Conservation (phyloP, 2,329 filamentous ascomycete species). For the Thyridium curvatum region DNA sequence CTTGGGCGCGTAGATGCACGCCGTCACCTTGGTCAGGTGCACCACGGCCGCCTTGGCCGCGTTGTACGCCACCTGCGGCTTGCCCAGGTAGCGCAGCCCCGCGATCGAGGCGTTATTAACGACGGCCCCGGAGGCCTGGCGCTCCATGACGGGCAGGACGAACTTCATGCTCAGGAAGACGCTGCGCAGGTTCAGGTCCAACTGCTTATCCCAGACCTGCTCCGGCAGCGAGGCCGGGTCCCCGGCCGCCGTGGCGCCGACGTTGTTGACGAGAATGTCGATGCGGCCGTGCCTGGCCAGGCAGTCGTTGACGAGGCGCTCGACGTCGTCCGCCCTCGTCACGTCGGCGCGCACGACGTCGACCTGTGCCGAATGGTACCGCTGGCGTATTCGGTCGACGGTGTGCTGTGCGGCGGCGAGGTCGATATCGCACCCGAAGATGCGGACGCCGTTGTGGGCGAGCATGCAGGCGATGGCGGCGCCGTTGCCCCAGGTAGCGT, state of each 20-base stretch:
- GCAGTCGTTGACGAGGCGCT: slow-evolving; percentile 39
- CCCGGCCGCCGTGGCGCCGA: slow-evolving; percentile 42
- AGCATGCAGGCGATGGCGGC: slow-evolving; percentile 32
- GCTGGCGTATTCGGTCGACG: slow-evolving; percentile 19
- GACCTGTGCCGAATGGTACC: slow-evolving; percentile 12
- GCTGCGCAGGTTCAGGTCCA: slow-evolving; percentile 39
- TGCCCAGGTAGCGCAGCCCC: slow-evolving; percentile 38
- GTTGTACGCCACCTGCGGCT: slow-evolving; percentile 69
- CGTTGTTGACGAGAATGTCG: slow-evolving; percentile 13
- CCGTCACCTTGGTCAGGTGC: slow-evolving; percentile 57
- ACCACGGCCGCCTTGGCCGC: slow-evolving; percentile 63
- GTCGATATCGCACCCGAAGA: slow-evolving; percentile 34
- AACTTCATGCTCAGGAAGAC: slow-evolving; percentile 37
- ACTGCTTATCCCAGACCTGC: slow-evolving; percentile 35
- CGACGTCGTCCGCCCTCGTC: slow-evolving; percentile 37
- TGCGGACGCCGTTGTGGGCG: slow-evolving; percentile 29
- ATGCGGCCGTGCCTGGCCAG: slow-evolving; percentile 33
- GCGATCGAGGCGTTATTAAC: slow-evolving; percentile 35
- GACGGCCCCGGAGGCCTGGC: slow-evolving; percentile 24
- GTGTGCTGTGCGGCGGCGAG: slow-evolving; percentile 22
- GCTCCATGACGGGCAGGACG: slow-evolving; percentile 38
- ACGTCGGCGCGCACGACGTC: slow-evolving; percentile 34
- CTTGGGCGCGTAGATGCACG: slow-evolving; percentile 65
- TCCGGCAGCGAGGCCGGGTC: slow-evolving; percentile 33
- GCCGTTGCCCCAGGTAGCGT: slow-evolving; percentile 32